Percentiles rank a stretch among this genome's conserved stretches.
phyloP scores from a whole-genome alignment of 73 alveolate species.

The Strombidium stylifer region DNA sequence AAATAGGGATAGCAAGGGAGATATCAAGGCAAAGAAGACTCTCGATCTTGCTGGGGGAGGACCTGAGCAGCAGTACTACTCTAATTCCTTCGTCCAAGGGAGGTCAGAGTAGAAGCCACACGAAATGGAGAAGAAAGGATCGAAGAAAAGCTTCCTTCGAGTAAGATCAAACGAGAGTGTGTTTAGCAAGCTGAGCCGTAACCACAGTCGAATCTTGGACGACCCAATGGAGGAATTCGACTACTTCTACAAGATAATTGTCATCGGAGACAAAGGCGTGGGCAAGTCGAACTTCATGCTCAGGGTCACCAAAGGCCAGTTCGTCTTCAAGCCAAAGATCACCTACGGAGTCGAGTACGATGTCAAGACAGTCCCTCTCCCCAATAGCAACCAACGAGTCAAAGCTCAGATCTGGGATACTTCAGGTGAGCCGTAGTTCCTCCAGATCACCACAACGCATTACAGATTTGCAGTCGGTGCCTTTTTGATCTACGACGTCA shows the following conservation, averaged over 20 bases:
- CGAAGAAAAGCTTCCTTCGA: too few relatives aligned
- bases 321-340: constrained; percentile 65
- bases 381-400: constrained; percentile 62
- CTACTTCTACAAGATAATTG: constrained; percentile 61
- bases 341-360: constrained; percentile 95
- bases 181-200: too few relatives aligned
- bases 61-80: too few relatives aligned
- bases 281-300: constrained; percentile 81
- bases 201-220: background rate
- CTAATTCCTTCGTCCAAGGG: too few relatives aligned
- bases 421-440: constrained; percentile 82
- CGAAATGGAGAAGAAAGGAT: too few relatives aligned
- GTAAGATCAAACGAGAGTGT: too few relatives aligned
- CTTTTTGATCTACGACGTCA: constrained; percentile 73
- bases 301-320: constrained; percentile 75
- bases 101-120: too few relatives aligned
- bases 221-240: constrained; percentile 65
- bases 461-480: constrained; percentile 88
- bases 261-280: constrained; percentile 89
- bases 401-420: constrained; percentile 89
- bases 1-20: too few relatives aligned
- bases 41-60: too few relatives aligned
- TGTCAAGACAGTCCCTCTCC: constrained; percentile 64
- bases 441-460: constrained; percentile 74
- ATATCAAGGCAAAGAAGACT: too few relatives aligned